Evolutionary conservation across 805 yeast species (phyloP), one percentile per base, ranked within the genome.

Genomic region (Lipomyces spencermartinsiae): DNA sequence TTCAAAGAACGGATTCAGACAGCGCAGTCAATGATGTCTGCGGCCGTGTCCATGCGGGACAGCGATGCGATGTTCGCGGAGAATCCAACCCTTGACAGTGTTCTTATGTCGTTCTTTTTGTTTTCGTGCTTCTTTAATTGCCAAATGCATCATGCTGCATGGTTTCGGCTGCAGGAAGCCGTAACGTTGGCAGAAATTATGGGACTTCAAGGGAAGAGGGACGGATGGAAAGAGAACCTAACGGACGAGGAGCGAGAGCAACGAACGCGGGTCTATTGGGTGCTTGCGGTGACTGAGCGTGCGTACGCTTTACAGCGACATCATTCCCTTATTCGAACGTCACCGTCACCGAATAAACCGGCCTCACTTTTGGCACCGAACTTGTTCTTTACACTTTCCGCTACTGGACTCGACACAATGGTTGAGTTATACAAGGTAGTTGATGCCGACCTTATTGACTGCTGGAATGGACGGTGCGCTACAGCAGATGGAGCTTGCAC

Each of bases 121-220:
- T 62, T 62, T 62, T 46, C 54, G 39, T 34, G 65, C 22, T 59
- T 58, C 14, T 62, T 58, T 59, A 64, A 64, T 16, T 39, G 55
- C 19, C 63, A 59, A 16, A 35, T 39, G 54, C 64, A 62, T n/a
- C 49, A 59, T 25, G 62, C 65, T 10, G 65, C 65, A 19, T 62
- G 62, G 68, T 65, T 65, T 19, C 46, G 66, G 9, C 34, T 65
- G 53, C 61, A 55, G 31, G 68, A 65, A 22, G 68, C 68, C 12
- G 62, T 65, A 12, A 63, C 66, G 16, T 46, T 65, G 16, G 68
- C 64, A 5, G 66, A 63, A 12, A 62, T 65, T 37, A 49, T 62
- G 62, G 61, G 37, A 31, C 29, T 37, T 16, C 54, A 54, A 9
- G 16, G 33, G 7, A n/a, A 29, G 58, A 34, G 65, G 65, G 53